phyloP scores from a whole-genome alignment of 2,329 filamentous ascomycete species.

The Stachybotrys echinatus region DNA sequence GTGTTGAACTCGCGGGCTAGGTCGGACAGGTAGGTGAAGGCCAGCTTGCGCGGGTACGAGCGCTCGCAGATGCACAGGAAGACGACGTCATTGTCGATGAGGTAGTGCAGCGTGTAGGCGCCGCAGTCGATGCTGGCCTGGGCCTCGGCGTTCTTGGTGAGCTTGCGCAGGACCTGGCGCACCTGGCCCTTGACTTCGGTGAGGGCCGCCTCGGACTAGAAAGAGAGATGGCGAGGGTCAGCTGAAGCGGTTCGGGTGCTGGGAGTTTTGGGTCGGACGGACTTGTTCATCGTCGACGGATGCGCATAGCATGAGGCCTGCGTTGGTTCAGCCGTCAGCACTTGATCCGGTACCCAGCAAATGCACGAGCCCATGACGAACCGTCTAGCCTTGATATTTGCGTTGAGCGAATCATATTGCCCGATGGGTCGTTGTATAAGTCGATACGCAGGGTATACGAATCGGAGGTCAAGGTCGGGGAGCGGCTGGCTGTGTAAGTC shows the following conservation, averaged over 20 bases:
- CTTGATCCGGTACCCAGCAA: background rate
- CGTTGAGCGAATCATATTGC: constrained; percentile 78
- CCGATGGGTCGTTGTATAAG: constrained; percentile 6
- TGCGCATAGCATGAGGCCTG: constrained; percentile 93
- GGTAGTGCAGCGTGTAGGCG: constrained; percentile 80
- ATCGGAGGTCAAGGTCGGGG: constrained; percentile 1
- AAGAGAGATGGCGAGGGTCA: constrained; percentile 1
- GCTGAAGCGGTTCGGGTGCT: constrained; percentile 22
- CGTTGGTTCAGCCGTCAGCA: constrained; percentile 14
- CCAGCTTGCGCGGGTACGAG: constrained; percentile 94
- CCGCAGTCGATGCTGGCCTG: constrained; percentile 90
- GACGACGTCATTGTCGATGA: constrained; percentile 76
- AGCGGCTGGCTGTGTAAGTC: background rate
- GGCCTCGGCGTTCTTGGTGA: constrained; percentile 82
- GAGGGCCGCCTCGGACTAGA: constrained; percentile 64
- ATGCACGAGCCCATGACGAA: constrained; percentile 27
- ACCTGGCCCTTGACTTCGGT: constrained; percentile 85
- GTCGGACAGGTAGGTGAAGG: constrained; percentile 96
- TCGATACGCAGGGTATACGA: background rate
- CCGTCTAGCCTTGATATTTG: constrained; percentile 93
- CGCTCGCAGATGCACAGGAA: constrained; percentile 92
- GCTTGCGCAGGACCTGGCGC: constrained; percentile 81
- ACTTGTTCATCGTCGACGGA: constrained; percentile 89
- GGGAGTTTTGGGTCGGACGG: constrained; percentile 11
- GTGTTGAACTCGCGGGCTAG: constrained; percentile 85